Base-by-base conservation (phyloP, 2,329 filamentous ascomycete species). In the Trichophyton mentagrophytes region DNA sequence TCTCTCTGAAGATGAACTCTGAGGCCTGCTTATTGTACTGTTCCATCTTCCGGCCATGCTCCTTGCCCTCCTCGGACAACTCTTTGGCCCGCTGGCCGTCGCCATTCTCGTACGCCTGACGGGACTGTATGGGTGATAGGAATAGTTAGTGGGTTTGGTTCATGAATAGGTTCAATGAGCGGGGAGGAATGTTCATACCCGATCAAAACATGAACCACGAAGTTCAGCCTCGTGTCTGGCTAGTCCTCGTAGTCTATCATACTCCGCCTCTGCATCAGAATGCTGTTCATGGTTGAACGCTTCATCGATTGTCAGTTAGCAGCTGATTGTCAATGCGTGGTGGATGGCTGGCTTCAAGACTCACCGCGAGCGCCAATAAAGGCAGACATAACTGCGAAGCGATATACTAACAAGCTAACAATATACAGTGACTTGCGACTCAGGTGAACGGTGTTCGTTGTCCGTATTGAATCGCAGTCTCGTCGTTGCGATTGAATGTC, bases 1-100 rank as follows among this genome's bases (percentile, higher is more conserved):
- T 96, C 76, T 92, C 90, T 46, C 90, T 86, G 78, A 99, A 96
- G 71, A 97, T 97, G 74, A 83, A 95, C 62, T 96, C 89, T 62
- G 89, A 89, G 1, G 93, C 93, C 74, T 96, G 90, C 65, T 83
- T 85, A 79, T 96, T 96, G 77, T 90, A 95, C 63, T 86, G 80
- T 66, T 95, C 89, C 84, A 95, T 93, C 71, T 87, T 83, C 62
- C 84, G 83, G 47, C 86, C 90, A 73, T 97, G 91, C 51, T 78
- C 75, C 76, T 97, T 96, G 70, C 88, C 89, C 74, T 95, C 83
- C 68, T 93, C 85, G 44, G 87, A 91, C 59, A 96, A 81, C 60
- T 88, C 78, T 73, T 96, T 90, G 58, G 93, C 93, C n/a, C 72
- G 78, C 17, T 83, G 89, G 66, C 90, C 89, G 72, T 97, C 90